These are phyloP conservation scores for Pythium sp. DNA, from an alignment of 352 stramenopile species.

Conservation along the genomic window DNA sequence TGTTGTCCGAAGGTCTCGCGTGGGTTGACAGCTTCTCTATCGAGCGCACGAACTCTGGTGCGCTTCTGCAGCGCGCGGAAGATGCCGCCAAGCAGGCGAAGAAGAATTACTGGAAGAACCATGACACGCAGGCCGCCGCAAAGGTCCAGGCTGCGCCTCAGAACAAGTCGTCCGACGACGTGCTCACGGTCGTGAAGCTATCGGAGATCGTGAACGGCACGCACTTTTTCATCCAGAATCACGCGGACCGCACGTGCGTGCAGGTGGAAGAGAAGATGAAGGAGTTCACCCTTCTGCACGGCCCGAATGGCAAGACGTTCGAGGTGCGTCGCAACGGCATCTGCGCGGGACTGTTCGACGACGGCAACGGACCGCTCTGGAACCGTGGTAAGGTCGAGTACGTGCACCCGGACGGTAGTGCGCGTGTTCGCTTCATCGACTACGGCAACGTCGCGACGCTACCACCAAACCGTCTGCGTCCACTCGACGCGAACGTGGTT, in stretches of 20 bases:
- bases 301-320: slow-evolving; percentile 85
- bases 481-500: slow-evolving; percentile 87
- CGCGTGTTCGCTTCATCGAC: slow-evolving; percentile 93
- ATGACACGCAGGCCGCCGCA: slow-evolving; percentile 60
- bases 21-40: slow-evolving; percentile 92
- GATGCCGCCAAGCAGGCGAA: slow-evolving; percentile 89
- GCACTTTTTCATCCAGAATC: slow-evolving; percentile 93
- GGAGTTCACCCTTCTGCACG: slow-evolving; percentile 88
- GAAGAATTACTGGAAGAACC: slow-evolving; percentile 93
- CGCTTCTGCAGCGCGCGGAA: slow-evolving; percentile 79
- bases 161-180: slow-evolving; percentile 60
- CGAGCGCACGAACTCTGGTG: slow-evolving; percentile 85
- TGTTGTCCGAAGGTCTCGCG: slow-evolving; percentile 92
- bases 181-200: slow-evolving; percentile 80
- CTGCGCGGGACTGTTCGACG: slow-evolving; percentile 95
- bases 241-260: slow-evolving; percentile 81
- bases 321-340: slow-evolving; percentile 89
- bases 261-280: slow-evolving; percentile 94
- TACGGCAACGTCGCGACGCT: slow-evolving; percentile 93
- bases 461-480: slow-evolving; percentile 79
- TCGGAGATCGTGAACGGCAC: slow-evolving; percentile 94
- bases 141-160: slow-evolving; percentile 41
- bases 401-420: slow-evolving; percentile 55
- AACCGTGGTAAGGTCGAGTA: slow-evolving; percentile 93
- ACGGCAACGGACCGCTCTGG: slow-evolving; percentile 91